phyloP scores from a whole-genome alignment of 2,329 filamentous ascomycete genomes.

The Herpotrichia juniperi region DNA sequence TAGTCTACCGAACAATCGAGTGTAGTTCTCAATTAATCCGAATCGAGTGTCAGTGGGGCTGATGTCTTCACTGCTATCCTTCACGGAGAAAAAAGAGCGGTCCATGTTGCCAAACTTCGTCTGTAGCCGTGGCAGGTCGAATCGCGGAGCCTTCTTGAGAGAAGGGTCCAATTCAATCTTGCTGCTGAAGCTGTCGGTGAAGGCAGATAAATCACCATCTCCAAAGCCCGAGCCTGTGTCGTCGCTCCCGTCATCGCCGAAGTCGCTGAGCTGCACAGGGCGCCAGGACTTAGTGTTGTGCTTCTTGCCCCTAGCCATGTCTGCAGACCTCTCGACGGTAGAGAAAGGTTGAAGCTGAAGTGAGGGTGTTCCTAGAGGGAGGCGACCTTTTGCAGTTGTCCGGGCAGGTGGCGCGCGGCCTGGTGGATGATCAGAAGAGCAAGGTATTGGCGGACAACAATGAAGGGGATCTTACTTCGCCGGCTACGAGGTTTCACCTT shows the following conservation, averaged over 20 bases:
- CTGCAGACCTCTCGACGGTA: too few species aligned
- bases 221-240: constrained; percentile 5
- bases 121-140: constrained; percentile 11
- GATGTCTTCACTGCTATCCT: constrained; percentile 2
- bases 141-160: constrained; percentile 2
- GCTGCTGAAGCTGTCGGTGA: background rate
- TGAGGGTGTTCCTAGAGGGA: constrained; percentile 20
- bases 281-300: constrained; percentile 30
- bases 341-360: constrained; percentile 13
- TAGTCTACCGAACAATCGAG: constrained; percentile 49
- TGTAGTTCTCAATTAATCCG: constrained; percentile 30
- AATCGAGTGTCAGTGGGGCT: constrained; percentile 10
- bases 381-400: constrained; percentile 14
- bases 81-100: background rate
- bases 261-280: constrained; percentile 25
- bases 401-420: too few species aligned
- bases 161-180: background rate
- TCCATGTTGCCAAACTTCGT: constrained; percentile 4
- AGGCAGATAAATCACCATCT: constrained; percentile 7
- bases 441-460: too few species aligned
- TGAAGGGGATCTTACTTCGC: too few species aligned
- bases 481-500: too few species aligned
- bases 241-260: constrained; percentile 12
- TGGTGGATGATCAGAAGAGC: too few species aligned
- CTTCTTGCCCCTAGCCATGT: constrained; percentile 26